Base-by-base conservation (phyloP, 2,329 filamentous ascomycete genomes). In the Fusarium veterinarium region DNA sequence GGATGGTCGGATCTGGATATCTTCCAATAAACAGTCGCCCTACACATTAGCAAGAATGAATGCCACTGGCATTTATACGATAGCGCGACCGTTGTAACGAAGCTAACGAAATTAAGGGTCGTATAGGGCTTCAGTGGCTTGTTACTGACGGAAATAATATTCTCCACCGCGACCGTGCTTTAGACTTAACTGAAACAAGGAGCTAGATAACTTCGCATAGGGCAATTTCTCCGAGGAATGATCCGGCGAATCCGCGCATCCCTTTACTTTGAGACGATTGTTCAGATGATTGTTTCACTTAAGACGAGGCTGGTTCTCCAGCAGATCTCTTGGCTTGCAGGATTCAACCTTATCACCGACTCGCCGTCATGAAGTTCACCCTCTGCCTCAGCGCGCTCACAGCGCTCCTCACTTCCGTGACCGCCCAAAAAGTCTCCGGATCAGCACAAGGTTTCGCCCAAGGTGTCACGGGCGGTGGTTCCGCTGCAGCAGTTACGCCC, bases 381-480 rank as follows among this genome's bases (percentile, higher is more conserved):
- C 13, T 58, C 20, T 60, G 7, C 42, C 13, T 42, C 11, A 58
- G 58, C 17, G 49, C 25, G 0, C 25, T 57, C 7, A n/a, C 23
- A 5, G 38, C 31, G 28, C 58, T 60, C 2, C 5, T 57, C 1
- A 33, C 49, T 17, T 20, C 38, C 3, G 20, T 12, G 4, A 37
- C 58, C 3, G 49, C 49, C 20, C 58, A 60, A n/a, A 60, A 44
- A 5, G 23, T 60, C 31, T 60, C 61, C 14, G 71, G 68, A 8
- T 31, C 68, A 20, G 71, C 72, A 4, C 46, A 69, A 40, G 71
- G 72, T 3, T 74, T 75, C 10, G 72, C 72, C 0, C 33, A 64
- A 5, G 72, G 72, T 8, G 62, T 71, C 2, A 74, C 71, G 0
- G 72, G 72, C 3, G 68, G 72, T 8, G 72, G 71, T 0, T 66